A percentile compares a stretch with the other conserved stretches of the same genome.
Evolutionary conservation across 257 asterid species (phyloP).

Genomic region (Cordia subcordata): DNA sequence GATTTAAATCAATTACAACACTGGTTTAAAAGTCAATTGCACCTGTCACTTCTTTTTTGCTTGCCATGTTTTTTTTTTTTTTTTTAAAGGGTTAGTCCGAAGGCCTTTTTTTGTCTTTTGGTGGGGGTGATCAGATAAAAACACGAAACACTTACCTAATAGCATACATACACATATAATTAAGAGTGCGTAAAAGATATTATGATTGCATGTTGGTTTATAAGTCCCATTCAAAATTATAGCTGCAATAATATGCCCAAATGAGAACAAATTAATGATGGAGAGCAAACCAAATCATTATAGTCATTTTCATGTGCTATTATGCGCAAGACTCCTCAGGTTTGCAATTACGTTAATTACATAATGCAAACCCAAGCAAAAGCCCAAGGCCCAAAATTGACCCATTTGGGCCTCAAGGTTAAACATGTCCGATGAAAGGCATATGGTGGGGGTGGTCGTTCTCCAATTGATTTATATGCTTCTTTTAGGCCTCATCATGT

Average conservation of each 20-base stretch:
- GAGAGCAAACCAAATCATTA: constrained; percentile 22
- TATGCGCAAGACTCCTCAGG: too few relatives aligned
- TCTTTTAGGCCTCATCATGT: too few relatives aligned
- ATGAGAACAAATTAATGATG: constrained; percentile 14
- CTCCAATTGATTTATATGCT: too few relatives aligned
- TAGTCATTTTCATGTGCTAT: constrained; percentile 12
- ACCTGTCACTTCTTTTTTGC: constrained; percentile 13
- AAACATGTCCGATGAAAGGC: too few relatives aligned
- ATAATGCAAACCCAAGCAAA: constrained; percentile 16
- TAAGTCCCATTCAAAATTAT: too few relatives aligned
- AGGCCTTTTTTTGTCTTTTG: too few relatives aligned
- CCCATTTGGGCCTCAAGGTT: too few relatives aligned
- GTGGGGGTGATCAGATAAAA: too few relatives aligned
- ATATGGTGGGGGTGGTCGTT: too few relatives aligned
- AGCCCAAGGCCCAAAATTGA: neutral
- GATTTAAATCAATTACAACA: neutral
- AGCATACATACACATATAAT: constrained; percentile 17
- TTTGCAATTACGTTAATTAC: constrained; percentile 11
- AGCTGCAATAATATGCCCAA: constrained; percentile 8
- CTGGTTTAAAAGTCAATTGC: neutral
- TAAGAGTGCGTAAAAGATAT: constrained; percentile 11
- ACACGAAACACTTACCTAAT: constrained; percentile 23
- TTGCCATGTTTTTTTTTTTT: constrained; percentile 1
- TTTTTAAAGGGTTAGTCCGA: too few relatives aligned
- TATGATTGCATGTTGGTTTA: constrained; percentile 27